Conservation (phyloP, 1,139 yeast genomes). For the Blastobotrys malaysiensis region DNA sequence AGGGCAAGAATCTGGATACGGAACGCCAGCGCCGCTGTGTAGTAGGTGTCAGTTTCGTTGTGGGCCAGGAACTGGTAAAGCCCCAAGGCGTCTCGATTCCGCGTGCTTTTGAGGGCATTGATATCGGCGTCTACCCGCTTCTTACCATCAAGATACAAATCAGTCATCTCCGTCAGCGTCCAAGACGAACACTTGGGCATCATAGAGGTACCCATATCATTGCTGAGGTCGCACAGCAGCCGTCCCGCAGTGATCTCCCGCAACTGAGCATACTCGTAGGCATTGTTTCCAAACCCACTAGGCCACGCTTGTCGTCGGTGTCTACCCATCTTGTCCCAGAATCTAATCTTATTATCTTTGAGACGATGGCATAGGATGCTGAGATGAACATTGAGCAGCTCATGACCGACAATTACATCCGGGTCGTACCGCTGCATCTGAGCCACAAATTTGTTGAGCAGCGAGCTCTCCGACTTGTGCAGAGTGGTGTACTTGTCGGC, state of each 20-base stretch:
- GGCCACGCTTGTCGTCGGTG: constrained; percentile 69
- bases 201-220: constrained; percentile 91
- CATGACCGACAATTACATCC: constrained; percentile 85
- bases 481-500: constrained; percentile 20
- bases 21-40: constrained; percentile 71
- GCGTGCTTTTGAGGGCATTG: constrained; percentile 51
- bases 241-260: constrained; percentile 81
- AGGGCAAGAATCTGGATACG: constrained; percentile 80
- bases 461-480: constrained; percentile 60
- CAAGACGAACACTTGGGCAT: constrained; percentile 94
- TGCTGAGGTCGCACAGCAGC: constrained; percentile 84
- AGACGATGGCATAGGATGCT: constrained; percentile 81
- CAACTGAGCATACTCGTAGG: constrained; percentile 39
- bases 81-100: constrained; percentile 56
- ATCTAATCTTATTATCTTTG: constrained; percentile 58
- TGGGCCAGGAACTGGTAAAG: constrained; percentile 68
- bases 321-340: constrained; percentile 86
- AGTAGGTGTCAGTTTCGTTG: constrained; percentile 57
- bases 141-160: constrained; percentile 55
- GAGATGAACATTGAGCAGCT: constrained; percentile 69
- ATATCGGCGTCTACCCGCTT: constrained; percentile 68
- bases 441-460: constrained; percentile 64
- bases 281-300: constrained; percentile 46
- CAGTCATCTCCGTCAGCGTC: constrained; percentile 90
- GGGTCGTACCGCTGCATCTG: constrained; percentile 73